phyloP scores from a whole-genome alignment of 169 alveolate genomes.

The Cryptosporidium ubiquitum region DNA sequence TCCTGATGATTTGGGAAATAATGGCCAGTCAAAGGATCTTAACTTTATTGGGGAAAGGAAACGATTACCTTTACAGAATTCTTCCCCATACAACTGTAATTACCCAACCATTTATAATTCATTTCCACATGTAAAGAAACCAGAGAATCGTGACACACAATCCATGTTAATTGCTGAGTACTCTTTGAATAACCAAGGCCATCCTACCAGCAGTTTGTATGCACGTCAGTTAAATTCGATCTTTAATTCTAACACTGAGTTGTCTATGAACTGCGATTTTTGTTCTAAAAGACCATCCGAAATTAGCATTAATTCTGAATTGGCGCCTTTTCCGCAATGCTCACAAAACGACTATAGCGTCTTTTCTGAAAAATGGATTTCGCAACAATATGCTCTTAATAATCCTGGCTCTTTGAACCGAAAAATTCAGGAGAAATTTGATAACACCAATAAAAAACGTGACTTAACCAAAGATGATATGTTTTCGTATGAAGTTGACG shows the following conservation, averaged over 20 bases:
- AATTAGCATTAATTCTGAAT: neutral
- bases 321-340: neutral
- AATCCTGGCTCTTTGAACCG: neutral
- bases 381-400: neutral
- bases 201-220: neutral
- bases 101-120: neutral
- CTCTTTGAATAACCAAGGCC: neutral
- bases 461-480: neutral
- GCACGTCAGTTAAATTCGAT: neutral
- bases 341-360: neutral
- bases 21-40: neutral
- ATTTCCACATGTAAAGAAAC: neutral
- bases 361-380: neutral
- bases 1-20: neutral
- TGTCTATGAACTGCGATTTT: neutral
- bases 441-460: neutral
- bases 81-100: neutral
- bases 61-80: neutral
- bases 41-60: neutral
- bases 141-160: neutral
- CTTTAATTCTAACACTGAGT: neutral
- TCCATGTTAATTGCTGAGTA: neutral
- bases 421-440: neutral
- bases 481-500: neutral
- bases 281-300: neutral